These are phyloP conservation scores for Tausonia pullulans DNA, from an alignment of 1,284 basidiomycete genomes.

Conservation along the genomic window DNA sequence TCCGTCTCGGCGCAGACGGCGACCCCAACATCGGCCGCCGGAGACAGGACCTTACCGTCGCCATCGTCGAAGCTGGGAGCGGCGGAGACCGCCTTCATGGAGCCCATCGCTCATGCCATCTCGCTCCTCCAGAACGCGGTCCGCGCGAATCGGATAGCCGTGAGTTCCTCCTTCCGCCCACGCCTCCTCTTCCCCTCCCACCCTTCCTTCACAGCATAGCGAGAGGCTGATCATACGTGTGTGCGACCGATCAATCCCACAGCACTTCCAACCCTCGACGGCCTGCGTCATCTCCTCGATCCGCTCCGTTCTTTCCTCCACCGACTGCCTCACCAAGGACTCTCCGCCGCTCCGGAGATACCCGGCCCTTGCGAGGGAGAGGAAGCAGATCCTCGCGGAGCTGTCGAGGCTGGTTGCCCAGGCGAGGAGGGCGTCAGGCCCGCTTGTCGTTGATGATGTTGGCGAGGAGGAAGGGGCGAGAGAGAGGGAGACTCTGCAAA, in stretches of 20 bases:
- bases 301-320: slow-evolving; percentile 71
- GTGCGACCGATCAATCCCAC: background rate
- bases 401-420: slow-evolving; percentile 75
- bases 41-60: no score
- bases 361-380: slow-evolving; percentile 58
- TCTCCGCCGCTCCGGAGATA: slow-evolving; percentile 57
- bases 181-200: background rate
- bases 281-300: slow-evolving; percentile 86
- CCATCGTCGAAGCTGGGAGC: no score
- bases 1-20: no score
- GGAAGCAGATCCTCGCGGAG: slow-evolving; percentile 70
- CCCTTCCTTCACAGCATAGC: background rate
- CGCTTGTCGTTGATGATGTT: slow-evolving; percentile 22
- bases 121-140: slow-evolving; percentile 77
- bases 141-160: slow-evolving; percentile 52
- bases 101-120: slow-evolving; percentile 62
- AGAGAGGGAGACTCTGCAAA: slow-evolving; percentile 33
- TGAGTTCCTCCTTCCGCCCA: background rate
- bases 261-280: slow-evolving; percentile 39
- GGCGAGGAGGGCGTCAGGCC: slow-evolving; percentile 58
- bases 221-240: no score
- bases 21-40: no score
- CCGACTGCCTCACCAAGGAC: slow-evolving; percentile 77
- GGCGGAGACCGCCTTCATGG: slow-evolving; percentile 29
- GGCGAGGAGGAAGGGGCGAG: slow-evolving; percentile 15